Base-by-base conservation (phyloP, 768 basidiomycete species). In the Mycena belliarum region DNA sequence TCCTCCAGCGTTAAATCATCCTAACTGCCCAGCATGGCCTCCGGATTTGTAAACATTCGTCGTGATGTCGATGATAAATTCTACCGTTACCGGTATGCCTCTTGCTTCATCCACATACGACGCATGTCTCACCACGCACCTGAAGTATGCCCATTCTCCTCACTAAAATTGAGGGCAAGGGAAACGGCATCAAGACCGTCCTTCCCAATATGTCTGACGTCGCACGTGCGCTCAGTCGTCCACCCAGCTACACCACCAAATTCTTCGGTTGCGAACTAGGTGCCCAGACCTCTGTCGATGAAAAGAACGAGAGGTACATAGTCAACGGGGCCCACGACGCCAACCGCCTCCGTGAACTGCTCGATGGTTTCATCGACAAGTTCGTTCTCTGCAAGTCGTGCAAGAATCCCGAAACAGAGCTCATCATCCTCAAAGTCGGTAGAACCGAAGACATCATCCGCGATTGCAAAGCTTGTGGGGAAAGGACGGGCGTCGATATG, bases 161-260 rank as follows among this genome's bases (percentile, higher is more conserved):
- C 63, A 96, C 91, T 62, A 98, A 98, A 80, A 95, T 98, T 33
- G 97, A 99, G 77, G 97, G 97, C 68, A 95, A 95, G 75, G 97
- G 97, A 59, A 99, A 99, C 72, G 97, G 97, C 68, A 98, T 99
- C 77, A 99, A 99, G 80, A 99, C 97, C 44, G 95, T 99, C 69
- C 77, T 98, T 52, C 95, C 95, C 20, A 99, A 99, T 77, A 98
- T 99, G 94, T 85, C 93, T 59, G 97, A 98, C 73, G 89, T 99
- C 64, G 93, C 96, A 46, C 89, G 93, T 63, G 95, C 97, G 43
- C 85, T 99, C 64, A 92, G 88, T 68, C 89, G 97, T 57, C 96
- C 96, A 58, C 91, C 97, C 25, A 84, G 95, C 41, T 97, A 98
- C 72, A 90, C 96, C 61, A 98, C 96, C 74, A 99, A 99, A 76